Base-by-base conservation (phyloP, 1,139 yeast genomes). In the Meyerozyma sp. region DNA sequence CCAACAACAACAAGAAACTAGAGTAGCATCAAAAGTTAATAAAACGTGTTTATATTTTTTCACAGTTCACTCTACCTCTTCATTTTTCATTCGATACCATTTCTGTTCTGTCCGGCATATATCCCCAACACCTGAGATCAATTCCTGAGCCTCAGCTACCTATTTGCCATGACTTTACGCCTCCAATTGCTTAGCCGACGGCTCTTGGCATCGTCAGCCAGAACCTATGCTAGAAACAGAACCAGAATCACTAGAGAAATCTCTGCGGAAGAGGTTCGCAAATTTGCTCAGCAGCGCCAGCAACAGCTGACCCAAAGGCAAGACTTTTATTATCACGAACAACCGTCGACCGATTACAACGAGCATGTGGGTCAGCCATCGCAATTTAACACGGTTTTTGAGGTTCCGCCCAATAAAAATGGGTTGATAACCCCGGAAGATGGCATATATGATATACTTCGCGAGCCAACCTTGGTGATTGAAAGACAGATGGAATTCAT, bases 401-500 rank as follows among this genome's bases (percentile, higher is more conserved):
- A 54, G 27, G 52, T 59, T 5, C 73, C 73, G 4, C 73, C 70
- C 36, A 68, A 72, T 55, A 64, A 67, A 14, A 71, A 70, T 44
- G 81, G 81, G 2, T 51, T 77, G 18, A 70, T 82, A 20, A 73
- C 78, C 5, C 70, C 69, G 1, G 62, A 73, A 16, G 88, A 83
- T 55, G 81, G 83, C 0, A 70, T 83, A 27, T 73, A 74, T 36
- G 70, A 71, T 32, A 66, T 87, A 11, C 63, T 89, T 36, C 72
- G 75, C 39, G 89, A 87, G 56, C 97, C 97, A 0, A 85, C 93
- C 4, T 63, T 93, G 30, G 90, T 91, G 1, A 79, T 93, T 42
- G 96, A 91, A 59, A 75, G 98, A 46, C 86, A 88, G 57, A 70
- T 93, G 32, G 98, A 93, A 62, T 75, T 84, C 66, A 83, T 89